Conservation (phyloP, 176 grass and related monocot species). For the Microstegium vimineum region DNA sequence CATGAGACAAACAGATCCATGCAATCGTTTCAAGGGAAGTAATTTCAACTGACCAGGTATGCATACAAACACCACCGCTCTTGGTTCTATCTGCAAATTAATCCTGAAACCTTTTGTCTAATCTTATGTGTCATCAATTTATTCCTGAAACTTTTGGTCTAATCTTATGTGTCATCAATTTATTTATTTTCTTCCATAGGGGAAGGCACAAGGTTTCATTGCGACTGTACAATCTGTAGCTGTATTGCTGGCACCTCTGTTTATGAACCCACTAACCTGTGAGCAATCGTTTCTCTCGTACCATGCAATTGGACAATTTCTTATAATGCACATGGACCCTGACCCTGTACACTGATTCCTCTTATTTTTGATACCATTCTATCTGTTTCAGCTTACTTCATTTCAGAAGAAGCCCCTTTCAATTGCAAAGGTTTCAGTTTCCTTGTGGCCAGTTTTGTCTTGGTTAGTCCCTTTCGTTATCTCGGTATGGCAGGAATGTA, state of each 20-base stretch:
- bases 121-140: too few relatives aligned
- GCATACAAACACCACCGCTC: background rate
- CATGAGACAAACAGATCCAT: slow-evolving; percentile 39
- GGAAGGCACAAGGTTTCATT: slow-evolving; percentile 67
- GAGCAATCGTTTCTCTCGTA: background rate
- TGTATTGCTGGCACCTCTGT: slow-evolving; percentile 56
- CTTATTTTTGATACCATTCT: background rate
- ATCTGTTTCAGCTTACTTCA: slow-evolving; percentile 53
- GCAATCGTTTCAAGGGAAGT: slow-evolving; percentile 57
- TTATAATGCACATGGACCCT: background rate
- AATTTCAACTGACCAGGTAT: slow-evolving; percentile 59
- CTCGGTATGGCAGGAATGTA: too few relatives aligned
- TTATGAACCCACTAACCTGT: slow-evolving; percentile 83
- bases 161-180: too few relatives aligned
- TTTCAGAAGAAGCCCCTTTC: slow-evolving; percentile 58
- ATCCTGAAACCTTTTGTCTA: too few relatives aligned
- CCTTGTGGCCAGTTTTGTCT: slow-evolving; percentile 47
- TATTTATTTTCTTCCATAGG: slow-evolving; percentile 25
- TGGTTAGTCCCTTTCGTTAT: slow-evolving; percentile 51
- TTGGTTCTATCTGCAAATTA: too few relatives aligned
- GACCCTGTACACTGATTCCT: background rate
- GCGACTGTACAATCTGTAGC: slow-evolving; percentile 47
- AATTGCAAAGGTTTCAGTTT: slow-evolving; percentile 79
- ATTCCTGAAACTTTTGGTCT: too few relatives aligned
- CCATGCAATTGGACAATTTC: too few relatives aligned